These are phyloP conservation scores for Chalciporus piperatus DNA, from an alignment of 768 basidiomycete species.

Conservation along the genomic window DNA sequence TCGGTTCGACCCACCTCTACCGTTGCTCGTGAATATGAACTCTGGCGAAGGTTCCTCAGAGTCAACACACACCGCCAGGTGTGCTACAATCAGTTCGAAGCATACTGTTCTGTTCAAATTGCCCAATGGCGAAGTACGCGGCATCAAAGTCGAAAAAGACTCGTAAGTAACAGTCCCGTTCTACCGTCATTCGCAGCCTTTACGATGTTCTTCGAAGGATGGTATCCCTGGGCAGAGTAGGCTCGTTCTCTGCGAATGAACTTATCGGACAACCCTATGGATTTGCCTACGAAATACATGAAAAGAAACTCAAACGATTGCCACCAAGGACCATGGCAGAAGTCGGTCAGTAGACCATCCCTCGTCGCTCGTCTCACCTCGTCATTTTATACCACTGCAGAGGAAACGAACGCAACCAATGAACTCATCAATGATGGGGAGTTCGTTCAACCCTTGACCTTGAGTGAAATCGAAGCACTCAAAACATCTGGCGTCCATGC, in stretches of 20 bases:
- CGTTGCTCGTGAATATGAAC: constrained; percentile 13
- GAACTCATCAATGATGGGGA: constrained; percentile 90
- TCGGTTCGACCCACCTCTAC: background rate
- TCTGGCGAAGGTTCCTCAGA: constrained; percentile 6
- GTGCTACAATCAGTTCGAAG: constrained; percentile 53
- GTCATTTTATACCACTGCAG: constrained; percentile 38
- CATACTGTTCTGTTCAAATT: constrained; percentile 77
- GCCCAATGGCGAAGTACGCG: constrained; percentile 77
- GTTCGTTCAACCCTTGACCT: constrained; percentile 78
- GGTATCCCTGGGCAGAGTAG: constrained; percentile 79
- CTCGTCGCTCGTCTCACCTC: background rate
- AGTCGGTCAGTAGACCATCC: constrained; percentile 52
- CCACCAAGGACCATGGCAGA: constrained; percentile 69
- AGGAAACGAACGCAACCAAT: constrained; percentile 97
- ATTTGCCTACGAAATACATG: constrained; percentile 80
- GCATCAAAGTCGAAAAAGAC: constrained; percentile 68
- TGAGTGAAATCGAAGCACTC: constrained; percentile 79
- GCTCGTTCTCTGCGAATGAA: constrained; percentile 74
- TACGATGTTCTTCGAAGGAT: constrained; percentile 42
- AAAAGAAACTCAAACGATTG: constrained; percentile 62
- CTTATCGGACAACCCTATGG: constrained; percentile 85
- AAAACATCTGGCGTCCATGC: constrained; percentile 82
- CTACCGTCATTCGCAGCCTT: background rate
- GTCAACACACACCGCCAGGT: constrained; percentile 11
- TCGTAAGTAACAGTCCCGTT: constrained; percentile 46